A percentile compares a stretch with the other conserved stretches of the same genome.
Conservation (phyloP, 2,329 filamentous ascomycete genomes). For the Nigrospora sphaerica region DNA sequence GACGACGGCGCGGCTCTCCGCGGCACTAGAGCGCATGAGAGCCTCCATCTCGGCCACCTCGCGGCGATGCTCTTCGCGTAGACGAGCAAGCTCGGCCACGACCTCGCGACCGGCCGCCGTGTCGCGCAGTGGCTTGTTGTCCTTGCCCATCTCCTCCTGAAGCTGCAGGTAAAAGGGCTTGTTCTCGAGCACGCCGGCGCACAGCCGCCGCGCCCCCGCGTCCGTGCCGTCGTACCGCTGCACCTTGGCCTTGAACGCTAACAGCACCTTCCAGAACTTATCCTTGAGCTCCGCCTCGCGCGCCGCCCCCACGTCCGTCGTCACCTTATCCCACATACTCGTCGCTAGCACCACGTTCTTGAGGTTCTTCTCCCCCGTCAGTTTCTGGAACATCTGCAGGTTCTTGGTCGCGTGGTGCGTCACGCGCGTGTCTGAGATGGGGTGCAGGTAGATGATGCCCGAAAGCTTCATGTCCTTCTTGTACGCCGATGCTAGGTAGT, state of each 20-base stretch:
- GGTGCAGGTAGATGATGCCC: constrained; percentile 39
- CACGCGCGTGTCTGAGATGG: constrained; percentile 34
- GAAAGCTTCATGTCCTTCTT: constrained; percentile 22
- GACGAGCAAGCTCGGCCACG: constrained; percentile 47
- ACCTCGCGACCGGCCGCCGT: constrained; percentile 42
- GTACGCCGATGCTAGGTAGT: constrained; percentile 26
- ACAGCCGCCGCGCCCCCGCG: constrained; percentile 10
- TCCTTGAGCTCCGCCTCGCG: constrained; percentile 23
- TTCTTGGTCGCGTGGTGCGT: constrained; percentile 29
- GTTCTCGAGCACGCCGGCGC: constrained; percentile 39
- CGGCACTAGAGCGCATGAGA: constrained; percentile 11
- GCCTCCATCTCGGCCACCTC: neutral
- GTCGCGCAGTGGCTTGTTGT: constrained; percentile 43
- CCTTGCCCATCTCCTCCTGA: constrained; percentile 58
- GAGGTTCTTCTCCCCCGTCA: constrained; percentile 32
- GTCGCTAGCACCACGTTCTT: constrained; percentile 33
- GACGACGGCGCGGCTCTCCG: constrained; percentile 14
- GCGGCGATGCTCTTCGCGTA: constrained; percentile 41
- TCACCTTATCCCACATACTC: constrained; percentile 33
- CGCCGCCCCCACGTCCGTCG: constrained; percentile 9
- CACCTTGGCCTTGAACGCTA: constrained; percentile 22
- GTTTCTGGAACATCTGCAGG: constrained; percentile 34
- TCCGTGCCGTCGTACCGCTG: constrained; percentile 14
- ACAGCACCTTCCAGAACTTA: constrained; percentile 29
- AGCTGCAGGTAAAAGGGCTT: constrained; percentile 60